Conservation (phyloP, 768 basidiomycete species). For the Multifurca ochricompacta region DNA sequence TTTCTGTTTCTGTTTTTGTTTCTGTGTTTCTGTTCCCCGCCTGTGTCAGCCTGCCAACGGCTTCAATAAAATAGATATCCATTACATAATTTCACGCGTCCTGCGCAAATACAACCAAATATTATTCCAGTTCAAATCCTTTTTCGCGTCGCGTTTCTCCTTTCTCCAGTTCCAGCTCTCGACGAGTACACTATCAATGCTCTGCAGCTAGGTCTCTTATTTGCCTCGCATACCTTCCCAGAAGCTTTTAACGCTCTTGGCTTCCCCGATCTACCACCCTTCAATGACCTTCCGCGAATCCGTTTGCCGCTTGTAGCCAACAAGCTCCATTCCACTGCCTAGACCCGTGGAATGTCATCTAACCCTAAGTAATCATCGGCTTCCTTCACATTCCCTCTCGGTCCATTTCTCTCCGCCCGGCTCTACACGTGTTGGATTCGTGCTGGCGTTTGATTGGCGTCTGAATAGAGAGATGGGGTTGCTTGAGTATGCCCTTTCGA, state of each 20-base stretch:
- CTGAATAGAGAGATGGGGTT: constrained; percentile 6
- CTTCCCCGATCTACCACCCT: neutral
- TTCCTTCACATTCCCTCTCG: constrained; percentile 1
- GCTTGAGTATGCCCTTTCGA: neutral
- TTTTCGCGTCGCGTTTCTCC: neutral
- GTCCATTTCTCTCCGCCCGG: neutral
- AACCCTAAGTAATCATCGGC: constrained; percentile 17
- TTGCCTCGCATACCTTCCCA: constrained; percentile 8
- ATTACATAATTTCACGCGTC: too few species aligned
- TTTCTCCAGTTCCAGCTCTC: neutral
- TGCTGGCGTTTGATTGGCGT: neutral
- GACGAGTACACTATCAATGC: neutral
- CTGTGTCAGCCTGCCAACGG: too few species aligned
- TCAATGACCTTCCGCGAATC: constrained; percentile 3
- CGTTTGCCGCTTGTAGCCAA: constrained; percentile 13
- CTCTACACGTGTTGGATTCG: neutral
- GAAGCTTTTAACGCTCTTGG: constrained; percentile 11
- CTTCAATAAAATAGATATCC: too few species aligned
- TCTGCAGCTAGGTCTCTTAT: neutral
- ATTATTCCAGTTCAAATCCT: neutral
- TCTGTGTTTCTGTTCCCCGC: too few species aligned
- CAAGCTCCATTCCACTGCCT: constrained; percentile 11
- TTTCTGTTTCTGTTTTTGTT: too few species aligned
- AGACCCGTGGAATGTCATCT: constrained; percentile 19
- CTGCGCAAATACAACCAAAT: constrained; percentile 8